Evolutionary conservation across 2,329 filamentous ascomycete genomes (phyloP), one percentile per base, ranked within the genome.

Genomic region (Cytospora leucostoma): DNA sequence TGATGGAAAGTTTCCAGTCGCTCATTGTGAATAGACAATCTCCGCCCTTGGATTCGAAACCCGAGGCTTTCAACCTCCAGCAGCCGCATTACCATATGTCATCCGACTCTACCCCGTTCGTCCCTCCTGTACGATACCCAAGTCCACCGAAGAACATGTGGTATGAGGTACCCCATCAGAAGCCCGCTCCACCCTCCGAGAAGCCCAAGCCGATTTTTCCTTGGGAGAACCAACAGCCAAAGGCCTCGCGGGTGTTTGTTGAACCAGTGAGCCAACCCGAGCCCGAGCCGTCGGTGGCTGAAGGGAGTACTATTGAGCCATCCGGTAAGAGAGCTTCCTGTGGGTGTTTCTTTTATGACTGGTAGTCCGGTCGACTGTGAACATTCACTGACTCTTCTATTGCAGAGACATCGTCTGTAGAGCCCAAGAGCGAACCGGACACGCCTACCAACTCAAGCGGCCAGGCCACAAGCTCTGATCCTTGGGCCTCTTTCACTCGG

Each of bases 81-180:
- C 82, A 83, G 54, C 85, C 87, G 62, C 87, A 87, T 61, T 98
- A 98, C 76, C 83, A 85, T 62, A 97, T 97, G 88, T 96, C 90
- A 62, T 84, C 84, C 62, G 90, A 93, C 74, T 81, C 82, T 19
- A 76, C 86, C 38, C 86, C 91, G 11, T 98, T 96, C 76, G 84
- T 91, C 60, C 85, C 93, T 37, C 93, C 93, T 19, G 76, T 80
- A 65, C 82, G 85, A 59, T 95, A 96, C 71, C 91, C 93, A 3
- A 91, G 92, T 71, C 91, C 92, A 19, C 92, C 93, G 0, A 90
- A 84, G 74, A 85, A 93, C 71, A 93, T 97, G 91, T 95, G 89
- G 83, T 97, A 95, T 73, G 81, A 94, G 70, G 84, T 96, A 40
- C 93, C 93, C 6, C 86, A 82, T 67, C 82, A 85, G 64, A 79